These are phyloP conservation scores for Saccharomycopsis olivae DNA, from an alignment of 805 yeast species.

Conservation along the genomic window DNA sequence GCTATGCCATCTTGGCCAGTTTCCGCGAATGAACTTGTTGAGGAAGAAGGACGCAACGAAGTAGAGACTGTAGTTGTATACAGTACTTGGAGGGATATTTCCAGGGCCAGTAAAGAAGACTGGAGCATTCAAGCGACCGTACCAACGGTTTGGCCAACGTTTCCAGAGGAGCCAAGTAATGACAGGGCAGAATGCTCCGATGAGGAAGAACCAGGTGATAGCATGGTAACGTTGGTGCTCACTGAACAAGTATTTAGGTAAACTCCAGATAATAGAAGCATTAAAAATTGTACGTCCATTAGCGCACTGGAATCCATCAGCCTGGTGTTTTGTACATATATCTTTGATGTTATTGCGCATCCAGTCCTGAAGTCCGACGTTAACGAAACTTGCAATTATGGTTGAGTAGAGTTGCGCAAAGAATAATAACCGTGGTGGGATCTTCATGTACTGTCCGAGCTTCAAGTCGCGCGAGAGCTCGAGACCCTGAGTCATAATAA, in stretches of 20 bases:
- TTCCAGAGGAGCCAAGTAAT: constrained; percentile 26
- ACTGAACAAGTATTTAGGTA: constrained; percentile 42
- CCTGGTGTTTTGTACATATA: constrained; percentile 34
- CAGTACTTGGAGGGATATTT: constrained; percentile 64
- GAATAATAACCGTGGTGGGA: constrained; percentile 45
- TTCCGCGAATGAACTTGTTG: constrained; percentile 34
- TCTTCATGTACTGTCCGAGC: constrained; percentile 45
- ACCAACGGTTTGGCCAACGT: constrained; percentile 24
- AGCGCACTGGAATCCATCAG: constrained; percentile 38
- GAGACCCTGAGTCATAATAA: constrained; percentile 44
- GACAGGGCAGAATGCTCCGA: constrained; percentile 35
- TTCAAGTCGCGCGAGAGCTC: constrained; percentile 42
- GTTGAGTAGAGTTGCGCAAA: constrained; percentile 33
- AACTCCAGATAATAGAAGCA: constrained; percentile 40
- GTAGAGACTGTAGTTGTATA: constrained; percentile 53
- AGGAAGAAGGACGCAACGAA: constrained; percentile 35
- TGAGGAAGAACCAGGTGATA: constrained; percentile 43
- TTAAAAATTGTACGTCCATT: constrained; percentile 34
- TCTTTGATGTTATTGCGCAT: constrained; percentile 29
- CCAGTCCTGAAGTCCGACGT: constrained; percentile 32
- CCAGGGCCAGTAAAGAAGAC: constrained; percentile 54
- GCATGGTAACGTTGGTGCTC: constrained; percentile 43
- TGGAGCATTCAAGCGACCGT: constrained; percentile 38
- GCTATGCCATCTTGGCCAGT: constrained; percentile 46
- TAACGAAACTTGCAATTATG: constrained; percentile 28